Evolutionary conservation across 2,329 filamentous ascomycete species (phyloP).

Genomic region (Apiospora aurea): DNA sequence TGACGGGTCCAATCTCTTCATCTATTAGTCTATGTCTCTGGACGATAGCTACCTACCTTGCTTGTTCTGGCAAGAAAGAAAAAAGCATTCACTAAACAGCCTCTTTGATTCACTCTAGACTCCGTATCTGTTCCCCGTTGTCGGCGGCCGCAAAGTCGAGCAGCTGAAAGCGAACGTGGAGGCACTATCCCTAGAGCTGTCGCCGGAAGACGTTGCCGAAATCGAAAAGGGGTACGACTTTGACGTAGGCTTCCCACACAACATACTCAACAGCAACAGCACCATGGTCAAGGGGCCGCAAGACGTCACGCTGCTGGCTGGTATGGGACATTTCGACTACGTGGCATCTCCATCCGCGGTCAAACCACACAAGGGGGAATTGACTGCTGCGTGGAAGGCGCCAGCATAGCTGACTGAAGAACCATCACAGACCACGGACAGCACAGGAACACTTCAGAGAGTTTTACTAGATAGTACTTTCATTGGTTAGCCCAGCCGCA

Average conservation of each 20-base stretch:
- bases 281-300: background rate
- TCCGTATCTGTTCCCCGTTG: slow-evolving; percentile 56
- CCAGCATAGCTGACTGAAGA: background rate
- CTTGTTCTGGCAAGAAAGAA: background rate
- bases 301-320: background rate
- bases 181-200: slow-evolving; percentile 55
- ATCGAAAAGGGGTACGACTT: slow-evolving; percentile 60
- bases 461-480: background rate
- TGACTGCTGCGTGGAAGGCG: background rate
- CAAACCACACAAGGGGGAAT: background rate
- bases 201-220: slow-evolving; percentile 55
- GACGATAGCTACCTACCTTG: background rate
- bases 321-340: background rate
- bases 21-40: background rate
- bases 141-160: slow-evolving; percentile 58
- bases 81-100: background rate
- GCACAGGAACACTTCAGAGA: background rate
- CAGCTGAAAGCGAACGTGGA: slow-evolving; percentile 61
- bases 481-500: background rate
- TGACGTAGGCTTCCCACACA: slow-evolving; percentile 60
- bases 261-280: slow-evolving; percentile 41
- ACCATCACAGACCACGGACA: no score
- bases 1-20: background rate
- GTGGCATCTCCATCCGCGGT: background rate
- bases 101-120: background rate